A percentile compares a stretch with the other conserved stretches of the same genome.
These are phyloP conservation scores for Multifurca ochricompacta DNA, from an alignment of 768 basidiomycete species.

Conservation along the genomic window DNA sequence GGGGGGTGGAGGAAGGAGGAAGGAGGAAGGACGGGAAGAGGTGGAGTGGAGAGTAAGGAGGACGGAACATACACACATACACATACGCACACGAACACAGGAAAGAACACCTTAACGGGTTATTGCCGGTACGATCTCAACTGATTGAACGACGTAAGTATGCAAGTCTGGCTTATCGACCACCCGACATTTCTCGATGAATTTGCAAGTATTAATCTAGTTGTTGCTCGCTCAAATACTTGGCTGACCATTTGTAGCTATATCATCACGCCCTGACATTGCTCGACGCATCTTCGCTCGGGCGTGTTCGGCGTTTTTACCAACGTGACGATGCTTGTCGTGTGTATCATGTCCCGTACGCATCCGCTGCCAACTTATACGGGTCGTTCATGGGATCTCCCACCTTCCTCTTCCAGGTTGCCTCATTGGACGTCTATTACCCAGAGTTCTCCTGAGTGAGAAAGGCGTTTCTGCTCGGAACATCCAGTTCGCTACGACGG, in stretches of 20 bases:
- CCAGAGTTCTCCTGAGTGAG: conserved; percentile 53
- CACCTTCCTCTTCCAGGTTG: conserved; percentile 41
- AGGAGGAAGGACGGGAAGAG: too few species aligned
- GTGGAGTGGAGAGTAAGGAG: too few species aligned
- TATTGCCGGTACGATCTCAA: not conserved
- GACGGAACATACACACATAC: too few species aligned
- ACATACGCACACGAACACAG: too few species aligned
- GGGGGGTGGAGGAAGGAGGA: too few species aligned
- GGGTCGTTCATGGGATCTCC: too few species aligned
- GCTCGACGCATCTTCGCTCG: conserved; percentile 49
- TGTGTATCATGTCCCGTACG: conserved; percentile 30
- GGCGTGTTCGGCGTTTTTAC: conserved; percentile 58
- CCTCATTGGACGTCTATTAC: conserved; percentile 68
- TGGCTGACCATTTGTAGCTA: conserved; percentile 42
- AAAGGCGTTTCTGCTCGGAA: conserved; percentile 41
- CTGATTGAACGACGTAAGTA: not conserved
- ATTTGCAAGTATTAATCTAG: conserved; percentile 1
- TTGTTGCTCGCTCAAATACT: not conserved
- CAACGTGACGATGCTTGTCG: conserved; percentile 70
- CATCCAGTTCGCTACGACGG: conserved; percentile 50
- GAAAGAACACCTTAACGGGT: not conserved
- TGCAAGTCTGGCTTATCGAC: conserved; percentile 17
- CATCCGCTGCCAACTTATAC: too few species aligned
- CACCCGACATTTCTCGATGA: conserved; percentile 16
- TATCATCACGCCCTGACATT: conserved; percentile 51